Evolutionary conservation across 2,329 filamentous ascomycete species (phyloP).

Genomic region (Nothomitra cinnamomea): DNA sequence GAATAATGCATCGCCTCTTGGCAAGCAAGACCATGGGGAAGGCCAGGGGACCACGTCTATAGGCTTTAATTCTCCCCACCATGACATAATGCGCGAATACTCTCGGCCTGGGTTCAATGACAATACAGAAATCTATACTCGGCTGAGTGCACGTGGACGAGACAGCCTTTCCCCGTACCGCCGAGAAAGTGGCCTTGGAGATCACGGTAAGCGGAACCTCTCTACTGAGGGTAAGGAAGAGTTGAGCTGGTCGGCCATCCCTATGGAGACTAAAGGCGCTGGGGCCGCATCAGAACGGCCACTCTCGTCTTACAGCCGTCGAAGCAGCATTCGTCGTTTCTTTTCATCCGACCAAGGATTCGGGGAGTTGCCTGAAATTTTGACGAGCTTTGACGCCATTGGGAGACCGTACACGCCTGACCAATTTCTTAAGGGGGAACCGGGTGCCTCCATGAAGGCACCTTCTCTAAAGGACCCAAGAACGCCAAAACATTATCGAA

Average conservation of each 20-base stretch:
- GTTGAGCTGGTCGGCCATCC: not conserved
- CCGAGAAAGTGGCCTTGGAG: not conserved
- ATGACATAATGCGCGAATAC: not conserved
- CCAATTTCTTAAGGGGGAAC: not conserved
- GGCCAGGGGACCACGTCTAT: not conserved
- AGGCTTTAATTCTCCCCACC: not conserved
- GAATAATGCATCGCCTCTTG: no score
- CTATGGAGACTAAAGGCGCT: not conserved
- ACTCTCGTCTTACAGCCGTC: not conserved
- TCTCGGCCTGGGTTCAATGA: not conserved
- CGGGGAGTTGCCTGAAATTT: not conserved
- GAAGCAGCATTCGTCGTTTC: constrained; percentile 1
- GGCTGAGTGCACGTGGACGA: not conserved
- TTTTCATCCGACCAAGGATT: constrained; percentile 1
- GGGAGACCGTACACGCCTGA: not conserved
- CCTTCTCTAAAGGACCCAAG: not conserved
- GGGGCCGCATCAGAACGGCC: not conserved
- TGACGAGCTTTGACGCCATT: not conserved
- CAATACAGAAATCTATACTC: not conserved
- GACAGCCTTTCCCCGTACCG: not conserved
- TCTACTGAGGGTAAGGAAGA: not conserved
- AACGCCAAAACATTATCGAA: not conserved
- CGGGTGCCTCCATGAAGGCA: not conserved
- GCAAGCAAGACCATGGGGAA: no score
- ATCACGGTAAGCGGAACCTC: not conserved